Evolutionary conservation across 345 rosid species (phyloP).

Genomic region (Eucalyptus polybractea): DNA sequence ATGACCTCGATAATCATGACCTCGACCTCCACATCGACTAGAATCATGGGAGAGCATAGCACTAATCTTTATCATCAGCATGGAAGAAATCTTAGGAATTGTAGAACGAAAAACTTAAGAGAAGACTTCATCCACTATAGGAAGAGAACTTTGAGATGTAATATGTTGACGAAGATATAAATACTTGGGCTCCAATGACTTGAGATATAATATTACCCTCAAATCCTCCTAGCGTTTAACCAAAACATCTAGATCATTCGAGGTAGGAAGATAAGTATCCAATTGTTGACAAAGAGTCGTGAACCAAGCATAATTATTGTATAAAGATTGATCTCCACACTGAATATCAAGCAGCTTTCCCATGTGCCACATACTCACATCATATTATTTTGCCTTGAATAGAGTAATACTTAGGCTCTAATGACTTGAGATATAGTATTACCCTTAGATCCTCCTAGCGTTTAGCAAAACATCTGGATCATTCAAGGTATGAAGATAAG

Average conservation of each 20-base stretch:
- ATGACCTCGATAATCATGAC: background rate
- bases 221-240: background rate
- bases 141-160: background rate
- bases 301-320: background rate
- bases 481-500: too few relatives aligned
- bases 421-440: too few relatives aligned
- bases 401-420: too few relatives aligned
- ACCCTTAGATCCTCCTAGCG: background rate
- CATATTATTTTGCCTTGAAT: too few relatives aligned
- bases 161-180: background rate
- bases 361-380: too few relatives aligned
- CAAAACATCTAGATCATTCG: background rate
- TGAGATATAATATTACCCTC: background rate
- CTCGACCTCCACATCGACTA: accelerated
- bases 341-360: too few relatives aligned
- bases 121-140: background rate
- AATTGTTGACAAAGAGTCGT: background rate
- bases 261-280: background rate
- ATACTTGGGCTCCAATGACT: background rate
- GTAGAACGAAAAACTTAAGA: background rate
- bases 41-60: background rate
- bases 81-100: background rate
- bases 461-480: too few relatives aligned
- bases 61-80: background rate
- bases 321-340: too few relatives aligned